phyloP scores from a whole-genome alignment of 805 yeast genomes.

The Scheffersomyces spartinae region DNA sequence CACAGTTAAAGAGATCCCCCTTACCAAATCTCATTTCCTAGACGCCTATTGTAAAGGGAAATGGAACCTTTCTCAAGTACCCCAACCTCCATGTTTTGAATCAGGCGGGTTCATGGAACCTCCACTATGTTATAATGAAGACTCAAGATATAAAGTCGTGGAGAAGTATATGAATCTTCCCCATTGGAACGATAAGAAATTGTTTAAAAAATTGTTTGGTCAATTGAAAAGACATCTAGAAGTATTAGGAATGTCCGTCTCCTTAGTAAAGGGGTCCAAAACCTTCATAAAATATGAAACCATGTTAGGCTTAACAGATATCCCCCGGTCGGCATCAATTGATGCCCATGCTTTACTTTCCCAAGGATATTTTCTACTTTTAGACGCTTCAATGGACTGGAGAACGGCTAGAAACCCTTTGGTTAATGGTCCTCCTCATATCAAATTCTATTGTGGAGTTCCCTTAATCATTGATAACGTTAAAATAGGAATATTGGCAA shows the following conservation, averaged over 20 bases:
- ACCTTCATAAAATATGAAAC: conserved; percentile 41
- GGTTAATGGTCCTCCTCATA: conserved; percentile 48
- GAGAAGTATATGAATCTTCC: conserved; percentile 23
- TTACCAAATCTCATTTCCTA: conserved; percentile 40
- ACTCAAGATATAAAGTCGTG: conserved; percentile 31
- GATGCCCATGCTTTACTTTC: conserved; percentile 65
- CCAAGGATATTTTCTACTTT: conserved; percentile 37
- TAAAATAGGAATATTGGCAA: conserved; percentile 45
- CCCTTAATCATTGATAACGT: conserved; percentile 36
- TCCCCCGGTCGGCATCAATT: conserved; percentile 45
- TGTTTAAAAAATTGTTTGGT: conserved; percentile 27
- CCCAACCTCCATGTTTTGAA: conserved; percentile 43
- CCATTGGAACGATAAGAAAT: conserved; percentile 37
- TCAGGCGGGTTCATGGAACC: conserved; percentile 39
- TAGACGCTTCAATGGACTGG: conserved; percentile 64
- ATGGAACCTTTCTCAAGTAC: conserved; percentile 43
- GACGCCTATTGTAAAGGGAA: conserved; percentile 46
- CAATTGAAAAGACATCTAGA: conserved; percentile 30
- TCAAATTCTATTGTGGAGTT: conserved; percentile 55
- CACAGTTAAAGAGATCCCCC: conserved; percentile 5
- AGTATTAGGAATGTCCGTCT: conserved; percentile 44
- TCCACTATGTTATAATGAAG: conserved; percentile 47
- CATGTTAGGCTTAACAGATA: conserved; percentile 35
- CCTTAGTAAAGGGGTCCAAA: conserved; percentile 38
- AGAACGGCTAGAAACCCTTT: conserved; percentile 51